These are phyloP conservation scores for Fusarium veterinarium DNA, from an alignment of 2,329 filamentous ascomycete species.

Conservation along the genomic window DNA sequence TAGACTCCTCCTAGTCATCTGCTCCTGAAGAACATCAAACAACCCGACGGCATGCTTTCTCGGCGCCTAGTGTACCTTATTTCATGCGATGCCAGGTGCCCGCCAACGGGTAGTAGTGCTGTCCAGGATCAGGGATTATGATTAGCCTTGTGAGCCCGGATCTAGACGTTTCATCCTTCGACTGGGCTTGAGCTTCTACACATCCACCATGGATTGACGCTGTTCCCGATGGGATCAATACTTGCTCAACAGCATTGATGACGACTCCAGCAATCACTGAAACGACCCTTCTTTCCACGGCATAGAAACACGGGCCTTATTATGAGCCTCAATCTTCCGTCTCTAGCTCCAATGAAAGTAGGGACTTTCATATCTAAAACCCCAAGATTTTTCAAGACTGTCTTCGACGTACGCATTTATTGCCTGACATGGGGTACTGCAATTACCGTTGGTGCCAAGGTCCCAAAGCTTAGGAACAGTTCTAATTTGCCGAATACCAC, in stretches of 20 bases:
- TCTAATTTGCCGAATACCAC: neutral
- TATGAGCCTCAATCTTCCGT: slow-evolving; percentile 9
- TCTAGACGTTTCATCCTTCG: slow-evolving; percentile 44
- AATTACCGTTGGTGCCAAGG: slow-evolving; percentile 29
- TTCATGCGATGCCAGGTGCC: slow-evolving; percentile 14
- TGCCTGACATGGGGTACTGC: slow-evolving; percentile 28
- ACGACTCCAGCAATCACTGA: slow-evolving; percentile 18
- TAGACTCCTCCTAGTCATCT: neutral
- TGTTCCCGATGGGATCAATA: slow-evolving; percentile 17
- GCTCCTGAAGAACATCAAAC: neutral
- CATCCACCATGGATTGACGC: slow-evolving; percentile 20
- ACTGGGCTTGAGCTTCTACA: slow-evolving; percentile 23
- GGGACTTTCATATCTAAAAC: neutral
- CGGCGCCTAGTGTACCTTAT: slow-evolving; percentile 18
- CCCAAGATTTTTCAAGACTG: neutral
- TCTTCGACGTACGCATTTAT: slow-evolving; percentile 17
- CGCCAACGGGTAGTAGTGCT: slow-evolving; percentile 2
- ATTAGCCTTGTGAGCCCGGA: slow-evolving; percentile 20
- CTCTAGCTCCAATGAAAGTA: neutral
- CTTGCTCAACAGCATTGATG: neutral
- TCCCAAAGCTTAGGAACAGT: neutral
- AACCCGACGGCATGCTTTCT: slow-evolving; percentile 5
- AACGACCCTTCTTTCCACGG: slow-evolving; percentile 12
- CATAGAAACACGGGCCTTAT: slow-evolving; percentile 6
- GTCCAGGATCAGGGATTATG: slow-evolving; percentile 38